A percentile compares a stretch with the other conserved stretches of the same genome.
phyloP scores from a whole-genome alignment of 2,329 filamentous ascomycete genomes.

The Phyllosticta capitalensis region DNA sequence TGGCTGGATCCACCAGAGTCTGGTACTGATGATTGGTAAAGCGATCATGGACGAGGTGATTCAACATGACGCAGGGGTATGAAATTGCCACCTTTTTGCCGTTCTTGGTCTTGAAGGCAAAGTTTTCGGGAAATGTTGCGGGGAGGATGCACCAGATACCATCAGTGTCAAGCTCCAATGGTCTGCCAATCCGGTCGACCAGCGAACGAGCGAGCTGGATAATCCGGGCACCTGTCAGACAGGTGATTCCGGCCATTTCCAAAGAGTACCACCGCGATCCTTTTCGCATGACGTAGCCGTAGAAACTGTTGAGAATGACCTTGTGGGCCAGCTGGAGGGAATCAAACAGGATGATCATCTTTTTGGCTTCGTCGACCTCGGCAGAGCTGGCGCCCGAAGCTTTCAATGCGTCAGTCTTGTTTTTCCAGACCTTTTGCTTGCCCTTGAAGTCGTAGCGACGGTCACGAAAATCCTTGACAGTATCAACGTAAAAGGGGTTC shows the following conservation, averaged over 20 bases:
- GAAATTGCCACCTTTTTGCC: conserved; percentile 96
- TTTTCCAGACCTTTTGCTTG: conserved; percentile 96
- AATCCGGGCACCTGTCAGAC: conserved; percentile 88
- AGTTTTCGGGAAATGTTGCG: conserved; percentile 93
- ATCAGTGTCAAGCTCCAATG: conserved; percentile 91
- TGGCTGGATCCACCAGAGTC: conserved; percentile 67
- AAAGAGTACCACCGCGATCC: conserved; percentile 98
- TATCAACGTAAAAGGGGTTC: conserved; percentile 97
- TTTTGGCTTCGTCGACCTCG: conserved; percentile 90
- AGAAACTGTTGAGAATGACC: conserved; percentile 98
- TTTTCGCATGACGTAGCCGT: conserved; percentile 98
- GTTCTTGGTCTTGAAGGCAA: conserved; percentile 84
- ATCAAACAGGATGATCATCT: conserved; percentile 96
- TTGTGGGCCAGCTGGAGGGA: conserved; percentile 96
- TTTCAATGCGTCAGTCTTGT: conserved; percentile 82
- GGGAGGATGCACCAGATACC: conserved; percentile 99
- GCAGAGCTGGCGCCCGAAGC: conserved; percentile 62
- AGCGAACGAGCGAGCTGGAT: conserved; percentile 93
- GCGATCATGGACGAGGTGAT: conserved; percentile 85
- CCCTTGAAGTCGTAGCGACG: conserved; percentile 98
- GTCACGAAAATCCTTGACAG: conserved; percentile 91
- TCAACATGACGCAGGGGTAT: conserved; percentile 98
- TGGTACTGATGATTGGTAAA: conserved; percentile 99
- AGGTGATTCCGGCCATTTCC: conserved; percentile 98
- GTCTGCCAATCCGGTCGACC: conserved; percentile 85